Base-by-base conservation (phyloP, 768 basidiomycete species). In the Melanogaster broomeanus region DNA sequence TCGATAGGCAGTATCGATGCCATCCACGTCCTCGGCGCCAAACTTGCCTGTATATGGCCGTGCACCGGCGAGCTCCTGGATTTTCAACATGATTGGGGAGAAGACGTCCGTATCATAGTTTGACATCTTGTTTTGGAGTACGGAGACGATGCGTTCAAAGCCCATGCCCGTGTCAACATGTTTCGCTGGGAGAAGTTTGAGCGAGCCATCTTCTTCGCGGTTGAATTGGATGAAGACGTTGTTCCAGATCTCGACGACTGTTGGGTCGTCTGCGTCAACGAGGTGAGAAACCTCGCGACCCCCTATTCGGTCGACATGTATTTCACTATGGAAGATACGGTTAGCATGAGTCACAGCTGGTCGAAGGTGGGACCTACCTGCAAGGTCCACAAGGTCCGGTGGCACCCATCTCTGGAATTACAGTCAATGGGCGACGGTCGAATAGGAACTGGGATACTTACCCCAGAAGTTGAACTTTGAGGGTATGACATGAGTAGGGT, bases 401-500 rank as follows among this genome's bases (percentile, higher is more conserved):
- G 4, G 93, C 85, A 49, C 97, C 97, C 97, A 99, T 99, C 69
- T 99, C 95, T 97, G 59, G 39, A 33, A 49, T 31, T n/a, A 35
- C 6, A 28, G 48, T 63, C 35, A 60, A 51, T 18, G n/a, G 33
- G 3, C 15, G 31, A 33, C 43, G 10, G 3, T 6, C 24, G 28
- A 13, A 31, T 3, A 42, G 34, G 45, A 42, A 48, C 34, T 7
- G n/a, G 31, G 1, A 69, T 83, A 42, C 24, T 22, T 70, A 93
- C 94, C 96, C 97, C 97, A 99, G 68, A 99, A 98, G 73, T 99
- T 99, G 69, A 98, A 95, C 68, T 97, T 97, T 5, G 93, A 89
- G 7, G 97, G 90, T 45, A 99, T 74, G 55, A 99, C 88, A 61
- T 95, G 94, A 55, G 88, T 87, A 56, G 95, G 93, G 0, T 85